Evolutionary conservation across 805 yeast species (phyloP).

Genomic region (Pichia scutulata): DNA sequence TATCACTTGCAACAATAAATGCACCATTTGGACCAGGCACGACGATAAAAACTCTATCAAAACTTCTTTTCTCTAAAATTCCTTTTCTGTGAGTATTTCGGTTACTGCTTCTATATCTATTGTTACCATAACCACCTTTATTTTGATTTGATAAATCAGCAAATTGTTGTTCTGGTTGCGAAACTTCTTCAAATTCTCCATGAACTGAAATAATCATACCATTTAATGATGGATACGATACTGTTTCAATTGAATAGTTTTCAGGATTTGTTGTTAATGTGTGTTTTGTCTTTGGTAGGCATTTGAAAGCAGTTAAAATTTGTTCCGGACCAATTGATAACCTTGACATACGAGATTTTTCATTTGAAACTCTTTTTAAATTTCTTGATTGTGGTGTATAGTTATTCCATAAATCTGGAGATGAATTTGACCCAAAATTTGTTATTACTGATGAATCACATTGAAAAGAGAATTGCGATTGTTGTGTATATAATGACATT

Average conservation of each 20-base stretch:
- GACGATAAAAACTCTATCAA: slow-evolving; percentile 77
- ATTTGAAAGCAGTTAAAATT: slow-evolving; percentile 52
- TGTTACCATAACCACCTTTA: neutral
- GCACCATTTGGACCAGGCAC: slow-evolving; percentile 62
- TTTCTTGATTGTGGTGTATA: slow-evolving; percentile 75
- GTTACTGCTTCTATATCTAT: slow-evolving; percentile 17
- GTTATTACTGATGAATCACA: slow-evolving; percentile 55
- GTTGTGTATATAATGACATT: slow-evolving; percentile 65
- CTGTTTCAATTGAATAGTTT: slow-evolving; percentile 68
- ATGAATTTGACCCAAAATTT: slow-evolving; percentile 17
- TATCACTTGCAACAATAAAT: slow-evolving; percentile 81
- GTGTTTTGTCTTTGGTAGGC: slow-evolving; percentile 76
- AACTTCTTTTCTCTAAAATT: slow-evolving; percentile 55
- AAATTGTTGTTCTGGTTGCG: slow-evolving; percentile 20
- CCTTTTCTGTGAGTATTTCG: slow-evolving; percentile 14
- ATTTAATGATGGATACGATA: slow-evolving; percentile 60
- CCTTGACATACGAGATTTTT: slow-evolving; percentile 48
- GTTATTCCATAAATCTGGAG: slow-evolving; percentile 44
- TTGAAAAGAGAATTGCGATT: slow-evolving; percentile 78
- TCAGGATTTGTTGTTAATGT: slow-evolving; percentile 54
- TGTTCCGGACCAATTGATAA: slow-evolving; percentile 62
- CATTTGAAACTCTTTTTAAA: slow-evolving; percentile 50
- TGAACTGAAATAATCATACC: slow-evolving; percentile 77
- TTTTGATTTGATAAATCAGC: slow-evolving; percentile 1
- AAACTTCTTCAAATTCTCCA: slow-evolving; percentile 73